Evolutionary conservation across 371 early-diverging fungal genomes (phyloP), one percentile per base, ranked within the genome.

Genomic region (Mucor circinelloides): DNA sequence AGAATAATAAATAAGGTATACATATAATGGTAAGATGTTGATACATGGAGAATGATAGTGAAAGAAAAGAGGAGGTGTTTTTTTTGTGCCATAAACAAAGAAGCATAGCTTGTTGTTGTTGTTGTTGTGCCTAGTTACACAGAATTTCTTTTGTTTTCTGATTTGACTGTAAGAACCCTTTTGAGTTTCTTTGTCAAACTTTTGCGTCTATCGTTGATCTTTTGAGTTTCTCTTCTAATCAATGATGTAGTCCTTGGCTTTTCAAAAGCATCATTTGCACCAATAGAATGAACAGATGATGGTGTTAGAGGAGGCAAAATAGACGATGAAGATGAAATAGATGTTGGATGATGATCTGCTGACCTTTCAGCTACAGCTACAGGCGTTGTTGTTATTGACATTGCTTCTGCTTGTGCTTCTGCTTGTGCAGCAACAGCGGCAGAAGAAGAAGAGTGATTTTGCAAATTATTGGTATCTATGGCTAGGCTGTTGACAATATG

Each of bases 161-260:
- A 55, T 44, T 62, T 65, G n/a, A 52, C 58, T 48, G 63, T 40
- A 10, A 72, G 58, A 7, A 25, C 74, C 9, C 48, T 40, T 28
- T 73, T 73, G 13, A 73, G 32, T 30, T 73, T 73, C n/a, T 63
- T 67, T 9, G 74, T 67, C 4, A 73, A 50, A 17, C 64, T 66
- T 30, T 58, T 73, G 28, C 74, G 59, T 60, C 64, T 69, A 38
- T 60, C 60, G 42, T 73, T 73, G 6, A 73, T n/a, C 38, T 73
- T 73, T 25, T 30, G 63, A 1, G 74, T 69, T 58, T 73, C 74
- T 63, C 74, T 58, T 30, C 70, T 54, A 48, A 73, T 38, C n/a
- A 73, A 54, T 19, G 72, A 72, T n/a, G 68, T 65, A 0, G 64
- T 64, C 50, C 34, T 72, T 28, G 57, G 57, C 23, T 15, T 25